A percentile compares a stretch with the other conserved stretches of the same genome.
Evolutionary conservation across 208 protist genomes (phyloP).

Genomic region (Wallacemonas collosoma): DNA sequence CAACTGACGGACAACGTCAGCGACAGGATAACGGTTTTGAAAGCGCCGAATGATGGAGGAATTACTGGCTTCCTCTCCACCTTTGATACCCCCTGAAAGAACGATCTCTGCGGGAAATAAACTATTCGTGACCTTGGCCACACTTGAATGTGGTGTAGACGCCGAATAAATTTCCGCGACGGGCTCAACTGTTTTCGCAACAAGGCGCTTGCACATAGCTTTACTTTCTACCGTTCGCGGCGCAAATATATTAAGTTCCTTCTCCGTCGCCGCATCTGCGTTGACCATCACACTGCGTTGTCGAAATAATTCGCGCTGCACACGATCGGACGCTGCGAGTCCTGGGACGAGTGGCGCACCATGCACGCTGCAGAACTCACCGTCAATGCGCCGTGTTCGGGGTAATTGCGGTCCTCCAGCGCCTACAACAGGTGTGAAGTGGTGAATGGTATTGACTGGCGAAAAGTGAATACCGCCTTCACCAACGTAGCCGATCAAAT

Average conservation of each 20-base stretch:
- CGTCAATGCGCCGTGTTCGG: neutral
- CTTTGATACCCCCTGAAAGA: constrained; percentile 71
- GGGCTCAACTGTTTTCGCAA: constrained; percentile 41
- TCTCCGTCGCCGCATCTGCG: constrained; percentile 48
- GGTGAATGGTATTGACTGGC: constrained; percentile 55
- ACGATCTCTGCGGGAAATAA: constrained; percentile 84
- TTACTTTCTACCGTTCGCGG: constrained; percentile 56
- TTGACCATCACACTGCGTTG: constrained; percentile 81
- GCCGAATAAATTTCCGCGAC: constrained; percentile 4
- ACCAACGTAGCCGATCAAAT: constrained; percentile 58
- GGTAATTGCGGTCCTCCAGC: neutral
- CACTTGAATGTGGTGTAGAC: neutral
- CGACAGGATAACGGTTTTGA: constrained; percentile 41
- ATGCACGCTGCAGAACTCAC: constrained; percentile 22
- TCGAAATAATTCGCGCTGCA: constrained; percentile 67
- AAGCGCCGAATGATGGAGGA: constrained; percentile 68
- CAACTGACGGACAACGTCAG: constrained; percentile 56
- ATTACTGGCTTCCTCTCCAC: constrained; percentile 47
- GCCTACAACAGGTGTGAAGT: constrained; percentile 50
- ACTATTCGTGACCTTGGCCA: constrained; percentile 48
- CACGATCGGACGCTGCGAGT: constrained; percentile 54
- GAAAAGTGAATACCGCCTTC: constrained; percentile 68
- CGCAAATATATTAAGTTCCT: constrained; percentile 59
- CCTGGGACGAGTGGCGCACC: constrained; percentile 53
- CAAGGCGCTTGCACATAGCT: constrained; percentile 44